These are phyloP conservation scores for Fusarium paranaense DNA, from an alignment of 2,329 filamentous ascomycete genomes.

Conservation along the genomic window DNA sequence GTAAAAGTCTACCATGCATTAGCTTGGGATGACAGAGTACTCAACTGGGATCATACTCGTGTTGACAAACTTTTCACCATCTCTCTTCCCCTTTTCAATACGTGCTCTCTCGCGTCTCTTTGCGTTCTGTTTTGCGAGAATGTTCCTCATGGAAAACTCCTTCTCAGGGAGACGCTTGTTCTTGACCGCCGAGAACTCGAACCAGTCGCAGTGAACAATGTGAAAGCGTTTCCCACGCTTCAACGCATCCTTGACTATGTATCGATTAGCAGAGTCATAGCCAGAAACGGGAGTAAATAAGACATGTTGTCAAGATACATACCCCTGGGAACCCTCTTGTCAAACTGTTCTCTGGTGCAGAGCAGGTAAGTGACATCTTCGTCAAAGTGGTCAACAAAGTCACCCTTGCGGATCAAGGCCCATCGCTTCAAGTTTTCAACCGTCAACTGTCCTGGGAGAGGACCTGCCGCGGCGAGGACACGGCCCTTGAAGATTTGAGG, in stretches of 20 bases:
- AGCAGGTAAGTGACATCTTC: constrained; percentile 78
- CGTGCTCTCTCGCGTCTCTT: constrained; percentile 48
- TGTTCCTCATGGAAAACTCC: constrained; percentile 57
- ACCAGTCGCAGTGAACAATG: constrained; percentile 65
- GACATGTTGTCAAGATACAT: background rate
- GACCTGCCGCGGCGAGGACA: constrained; percentile 68
- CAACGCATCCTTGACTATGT: constrained; percentile 53
- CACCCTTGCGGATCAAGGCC: constrained; percentile 72
- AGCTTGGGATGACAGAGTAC: background rate
- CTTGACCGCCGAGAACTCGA: constrained; percentile 57
- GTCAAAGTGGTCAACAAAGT: constrained; percentile 63
- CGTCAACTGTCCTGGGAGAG: constrained; percentile 62
- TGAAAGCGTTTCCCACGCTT: constrained; percentile 50
- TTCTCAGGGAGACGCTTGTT: constrained; percentile 47
- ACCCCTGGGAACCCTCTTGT: constrained; percentile 55
- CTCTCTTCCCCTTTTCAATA: constrained; percentile 53
- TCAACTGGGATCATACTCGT: constrained; percentile 52
- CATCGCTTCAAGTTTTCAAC: constrained; percentile 72
- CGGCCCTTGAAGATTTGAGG: constrained; percentile 62
- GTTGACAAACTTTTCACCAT: constrained; percentile 59
- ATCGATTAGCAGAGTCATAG: background rate
- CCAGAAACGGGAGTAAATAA: background rate
- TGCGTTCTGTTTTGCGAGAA: constrained; percentile 46
- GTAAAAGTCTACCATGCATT: constrained; percentile 62
- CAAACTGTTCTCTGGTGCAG: constrained; percentile 71